Evolutionary conservation across 2,329 filamentous ascomycete species (phyloP).

Genomic region (Sarocladiaceae sp.): DNA sequence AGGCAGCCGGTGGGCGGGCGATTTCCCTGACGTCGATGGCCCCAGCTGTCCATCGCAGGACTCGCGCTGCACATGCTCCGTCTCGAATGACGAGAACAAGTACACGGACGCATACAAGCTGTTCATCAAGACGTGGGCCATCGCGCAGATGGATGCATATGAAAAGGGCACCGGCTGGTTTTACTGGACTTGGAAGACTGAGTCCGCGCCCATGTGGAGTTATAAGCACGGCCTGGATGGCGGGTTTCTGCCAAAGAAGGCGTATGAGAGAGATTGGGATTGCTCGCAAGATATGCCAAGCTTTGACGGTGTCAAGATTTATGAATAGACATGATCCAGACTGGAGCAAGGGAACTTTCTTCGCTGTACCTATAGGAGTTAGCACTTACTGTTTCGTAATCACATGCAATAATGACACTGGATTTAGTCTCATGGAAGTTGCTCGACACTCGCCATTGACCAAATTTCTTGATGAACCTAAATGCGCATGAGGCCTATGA

Average conservation of each 20-base stretch:
- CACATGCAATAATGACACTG: too few relatives aligned
- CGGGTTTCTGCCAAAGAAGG: conserved; percentile 55
- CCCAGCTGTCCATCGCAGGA: conserved; percentile 51
- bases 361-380: too few relatives aligned
- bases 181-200: conserved; percentile 78
- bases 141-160: conserved; percentile 70
- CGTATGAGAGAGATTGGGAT: conserved; percentile 32
- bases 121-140: conserved; percentile 63
- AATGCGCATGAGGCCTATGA: too few relatives aligned
- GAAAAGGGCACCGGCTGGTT: conserved; percentile 74
- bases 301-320: neutral
- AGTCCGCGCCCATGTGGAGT: conserved; percentile 68
- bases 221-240: conserved; percentile 55
- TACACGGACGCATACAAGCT: conserved; percentile 59
- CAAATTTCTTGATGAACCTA: too few relatives aligned
- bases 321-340: too few relatives aligned
- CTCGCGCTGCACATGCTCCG: conserved; percentile 51
- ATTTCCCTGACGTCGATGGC: conserved; percentile 50
- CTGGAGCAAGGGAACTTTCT: too few relatives aligned
- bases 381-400: too few relatives aligned
- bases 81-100: conserved; percentile 49
- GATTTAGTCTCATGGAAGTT: too few relatives aligned
- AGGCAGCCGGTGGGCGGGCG: conserved; percentile 68
- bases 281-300: neutral
- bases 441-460: too few relatives aligned